Percentiles rank a stretch among this genome's conserved stretches.
Conservation (phyloP, 2,329 filamentous ascomycete genomes). For the Cladophialophora exuberans region DNA sequence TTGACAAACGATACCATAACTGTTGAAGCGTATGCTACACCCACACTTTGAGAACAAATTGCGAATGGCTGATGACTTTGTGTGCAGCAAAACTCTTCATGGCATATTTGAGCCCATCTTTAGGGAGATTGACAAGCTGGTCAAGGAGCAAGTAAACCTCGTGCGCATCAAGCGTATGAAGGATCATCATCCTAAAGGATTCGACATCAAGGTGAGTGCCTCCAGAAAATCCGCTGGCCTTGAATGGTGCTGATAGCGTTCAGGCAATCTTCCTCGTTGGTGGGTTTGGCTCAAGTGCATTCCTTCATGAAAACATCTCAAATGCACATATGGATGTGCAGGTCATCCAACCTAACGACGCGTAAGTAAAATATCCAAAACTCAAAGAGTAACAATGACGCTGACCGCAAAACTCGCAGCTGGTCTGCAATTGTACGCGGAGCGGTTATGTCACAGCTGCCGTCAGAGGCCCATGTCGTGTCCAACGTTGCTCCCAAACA, state of each 20-base stretch:
- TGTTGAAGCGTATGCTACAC: background rate
- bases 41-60: background rate
- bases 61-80: background rate
- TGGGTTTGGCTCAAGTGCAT: background rate
- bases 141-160: background rate
- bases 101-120: background rate
- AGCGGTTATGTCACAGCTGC: no score
- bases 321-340: background rate
- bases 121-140: background rate
- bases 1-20: background rate
- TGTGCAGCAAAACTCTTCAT: background rate
- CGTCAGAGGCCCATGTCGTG: no score
- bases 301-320: background rate
- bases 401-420: no score
- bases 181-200: background rate
- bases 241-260: background rate
- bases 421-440: no score
- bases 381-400: no score
- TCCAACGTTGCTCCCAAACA: no score
- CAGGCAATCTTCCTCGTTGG: conserved; percentile 4
- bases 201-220: background rate
- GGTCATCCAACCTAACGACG: background rate
- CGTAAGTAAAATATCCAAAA: no score
- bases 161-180: background rate
- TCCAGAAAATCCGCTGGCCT: background rate